Percentiles rank a stretch among this genome's conserved stretches.
Evolutionary conservation across 345 rosid genomes (phyloP).

Genomic region (Triadica sebifera): DNA sequence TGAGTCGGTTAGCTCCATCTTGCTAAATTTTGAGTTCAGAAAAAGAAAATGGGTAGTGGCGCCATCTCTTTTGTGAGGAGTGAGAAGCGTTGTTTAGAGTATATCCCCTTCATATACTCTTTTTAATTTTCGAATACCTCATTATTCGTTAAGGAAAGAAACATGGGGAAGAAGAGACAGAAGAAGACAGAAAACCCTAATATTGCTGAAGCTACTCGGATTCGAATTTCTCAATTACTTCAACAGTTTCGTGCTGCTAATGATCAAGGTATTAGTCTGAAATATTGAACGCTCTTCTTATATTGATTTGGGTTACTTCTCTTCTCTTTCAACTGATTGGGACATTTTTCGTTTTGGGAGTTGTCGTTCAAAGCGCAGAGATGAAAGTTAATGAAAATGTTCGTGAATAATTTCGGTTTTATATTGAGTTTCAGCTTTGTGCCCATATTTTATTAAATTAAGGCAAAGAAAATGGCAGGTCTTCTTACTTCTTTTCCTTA

Average conservation of each 20-base stretch:
- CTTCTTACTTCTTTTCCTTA: neutral
- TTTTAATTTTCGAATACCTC: neutral
- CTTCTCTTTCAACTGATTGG: neutral
- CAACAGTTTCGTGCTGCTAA: conserved; percentile 46
- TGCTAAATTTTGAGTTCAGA: too few relatives aligned
- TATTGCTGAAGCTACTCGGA: conserved; percentile 52
- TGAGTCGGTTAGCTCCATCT: too few relatives aligned
- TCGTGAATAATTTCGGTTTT: neutral
- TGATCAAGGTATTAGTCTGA: conserved; percentile 42
- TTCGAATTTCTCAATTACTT: conserved; percentile 51
- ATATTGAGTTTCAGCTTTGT: conserved; percentile 1
- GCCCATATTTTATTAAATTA: neutral
- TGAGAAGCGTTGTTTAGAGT: neutral
- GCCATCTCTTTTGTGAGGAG: neutral
- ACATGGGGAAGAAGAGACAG: conserved; percentile 40
- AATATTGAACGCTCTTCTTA: neutral
- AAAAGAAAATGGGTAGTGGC: neutral
- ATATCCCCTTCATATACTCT: neutral
- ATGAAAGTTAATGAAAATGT: neutral
- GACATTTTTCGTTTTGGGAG: neutral
- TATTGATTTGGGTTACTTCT: neutral
- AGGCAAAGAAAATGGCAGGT: neutral
- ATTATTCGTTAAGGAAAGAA: neutral
- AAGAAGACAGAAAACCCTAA: conserved; percentile 34
- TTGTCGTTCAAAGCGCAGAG: neutral